These are phyloP conservation scores for Paramecium bursaria DNA, from an alignment of 73 alveolate genomes.

Conservation along the genomic window DNA sequence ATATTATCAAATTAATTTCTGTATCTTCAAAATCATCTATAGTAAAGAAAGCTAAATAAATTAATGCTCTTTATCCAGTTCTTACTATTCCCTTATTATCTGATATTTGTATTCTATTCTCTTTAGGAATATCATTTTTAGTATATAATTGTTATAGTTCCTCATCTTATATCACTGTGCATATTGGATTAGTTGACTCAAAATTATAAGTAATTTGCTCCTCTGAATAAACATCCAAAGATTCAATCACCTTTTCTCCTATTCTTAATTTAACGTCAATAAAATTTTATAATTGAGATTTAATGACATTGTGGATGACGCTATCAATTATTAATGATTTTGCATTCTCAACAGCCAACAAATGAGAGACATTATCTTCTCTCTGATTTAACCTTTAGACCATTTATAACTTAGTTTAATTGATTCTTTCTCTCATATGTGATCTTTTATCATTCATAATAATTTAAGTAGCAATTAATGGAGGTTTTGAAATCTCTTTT, in stretches of 20 bases:
- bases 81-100: not conserved
- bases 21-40: constrained; percentile 1
- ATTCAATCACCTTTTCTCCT: not conserved
- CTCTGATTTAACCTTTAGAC: not conserved
- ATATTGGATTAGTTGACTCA: not conserved
- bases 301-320: not conserved
- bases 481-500: not conserved
- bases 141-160: constrained; percentile 6
- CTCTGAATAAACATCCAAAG: too few relatives aligned
- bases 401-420: not conserved
- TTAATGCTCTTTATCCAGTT: not conserved
- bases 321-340: not conserved
- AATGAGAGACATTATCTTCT: not conserved
- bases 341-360: not conserved
- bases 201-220: too few relatives aligned
- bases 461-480: not conserved
- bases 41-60: not conserved
- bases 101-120: not conserved
- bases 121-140: not conserved
- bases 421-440: not conserved
- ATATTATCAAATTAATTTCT: not conserved
- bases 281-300: not conserved
- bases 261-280: not conserved
- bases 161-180: not conserved
- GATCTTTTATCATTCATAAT: not conserved